Evolutionary conservation across 495 filamentous ascomycete species (phyloP), one percentile per base, ranked within the genome.

Genomic region (Trichoderma erinaceum): DNA sequence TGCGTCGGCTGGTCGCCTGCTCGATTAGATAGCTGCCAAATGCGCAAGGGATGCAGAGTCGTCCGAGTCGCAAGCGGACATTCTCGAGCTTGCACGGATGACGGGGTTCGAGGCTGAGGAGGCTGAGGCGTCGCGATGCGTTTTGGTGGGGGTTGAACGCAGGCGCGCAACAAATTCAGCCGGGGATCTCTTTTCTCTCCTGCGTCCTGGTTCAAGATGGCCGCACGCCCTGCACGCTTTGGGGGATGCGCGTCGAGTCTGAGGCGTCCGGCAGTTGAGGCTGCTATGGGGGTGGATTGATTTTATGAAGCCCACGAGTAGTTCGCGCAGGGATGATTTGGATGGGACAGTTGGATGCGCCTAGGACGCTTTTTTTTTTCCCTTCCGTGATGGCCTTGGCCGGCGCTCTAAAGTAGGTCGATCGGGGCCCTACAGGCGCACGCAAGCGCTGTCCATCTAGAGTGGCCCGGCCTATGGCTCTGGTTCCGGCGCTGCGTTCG

Each of bases 1-100:
- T 23, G n/a, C 48, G 48, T 23, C 56, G 56, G 27, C 23, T 48
- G 44, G 4, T 48, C 35, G 35, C 35, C 35, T 48, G 5, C 44
- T 63, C 29, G 25, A n/a, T 65, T 65, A 65, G 63, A 65, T 44
- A n/a, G 63, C 32, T 21, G 35, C 25, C 63, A 35, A 15, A 21
- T 27, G 63, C 63, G 63, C 63, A 41, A 16, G 15, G 13, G 61
- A 64, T 64, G 61, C 61, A 65, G 63, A 13, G 41, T 15, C 63
- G 63, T 41, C 41, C 63, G 63, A 41, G 41, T n/a, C 63, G 63
- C 63, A 65, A 65, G 41, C 32, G 41, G 32, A 65, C 63, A 65
- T 65, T 21, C 35, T 65, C 63, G 27, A 41, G 63, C 63, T 65
- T 21, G 15, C 21, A 65, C n/a, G 35, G 23, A 61, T 18, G 56